These are phyloP conservation scores for Amanita jacksonii DNA, from an alignment of 768 basidiomycete genomes.

Conservation along the genomic window DNA sequence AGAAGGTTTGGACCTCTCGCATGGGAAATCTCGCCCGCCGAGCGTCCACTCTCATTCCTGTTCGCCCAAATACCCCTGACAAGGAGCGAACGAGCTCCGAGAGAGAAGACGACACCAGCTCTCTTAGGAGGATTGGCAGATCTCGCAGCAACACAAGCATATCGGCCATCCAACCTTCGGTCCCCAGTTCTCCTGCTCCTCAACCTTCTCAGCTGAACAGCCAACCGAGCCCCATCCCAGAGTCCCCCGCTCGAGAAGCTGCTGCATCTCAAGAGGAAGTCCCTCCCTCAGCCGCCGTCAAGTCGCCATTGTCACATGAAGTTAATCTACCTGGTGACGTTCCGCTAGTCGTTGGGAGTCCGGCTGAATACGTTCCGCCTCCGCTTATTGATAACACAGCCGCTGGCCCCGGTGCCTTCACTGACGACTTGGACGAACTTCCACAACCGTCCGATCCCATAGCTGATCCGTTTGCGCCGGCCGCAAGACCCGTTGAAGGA, in stretches of 20 bases:
- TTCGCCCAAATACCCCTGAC: constrained; percentile 24
- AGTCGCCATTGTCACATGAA: constrained; percentile 32
- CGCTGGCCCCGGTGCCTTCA: constrained; percentile 42
- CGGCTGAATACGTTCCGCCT: constrained; percentile 26
- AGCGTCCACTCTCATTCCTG: constrained; percentile 40
- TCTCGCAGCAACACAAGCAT: constrained; percentile 9
- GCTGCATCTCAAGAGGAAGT: constrained; percentile 22
- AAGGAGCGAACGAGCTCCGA: constrained; percentile 15
- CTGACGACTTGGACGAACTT: constrained; percentile 39
- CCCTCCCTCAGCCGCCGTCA: constrained; percentile 19
- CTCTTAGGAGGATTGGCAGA: constrained; percentile 14
- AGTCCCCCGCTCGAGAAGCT: constrained; percentile 55
- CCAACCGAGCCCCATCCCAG: constrained; percentile 57
- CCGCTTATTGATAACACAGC: constrained; percentile 29
- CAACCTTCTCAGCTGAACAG: constrained; percentile 13
- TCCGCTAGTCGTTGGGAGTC: neutral
- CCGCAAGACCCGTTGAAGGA: constrained; percentile 13
- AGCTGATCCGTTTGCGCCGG: constrained; percentile 20
- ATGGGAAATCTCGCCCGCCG: constrained; percentile 53
- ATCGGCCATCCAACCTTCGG: constrained; percentile 9
- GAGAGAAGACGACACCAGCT: constrained; percentile 19
- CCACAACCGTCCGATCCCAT: constrained; percentile 20
- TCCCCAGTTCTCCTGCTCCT: constrained; percentile 17
- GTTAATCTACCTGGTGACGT: constrained; percentile 8
- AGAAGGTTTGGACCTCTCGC: constrained; percentile 34